phyloP scores from a whole-genome alignment of 306 rosid species.

The Abrus pulchellus region DNA sequence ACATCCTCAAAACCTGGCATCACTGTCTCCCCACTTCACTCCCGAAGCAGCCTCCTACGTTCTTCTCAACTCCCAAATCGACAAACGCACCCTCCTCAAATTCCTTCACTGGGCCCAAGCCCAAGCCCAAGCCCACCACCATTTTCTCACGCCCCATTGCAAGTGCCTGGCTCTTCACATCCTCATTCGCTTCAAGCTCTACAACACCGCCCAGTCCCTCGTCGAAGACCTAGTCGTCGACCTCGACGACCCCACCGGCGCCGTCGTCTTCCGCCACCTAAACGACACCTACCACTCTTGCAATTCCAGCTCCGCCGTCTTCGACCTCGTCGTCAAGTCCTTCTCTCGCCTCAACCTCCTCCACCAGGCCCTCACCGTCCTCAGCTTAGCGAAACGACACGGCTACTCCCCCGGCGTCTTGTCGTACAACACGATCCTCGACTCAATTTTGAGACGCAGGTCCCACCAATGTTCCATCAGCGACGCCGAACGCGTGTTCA shows the following conservation, averaged over 20 bases:
- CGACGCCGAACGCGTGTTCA: conserved; percentile 57
- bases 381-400: conserved; percentile 61
- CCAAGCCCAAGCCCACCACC: not conserved
- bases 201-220: conserved; percentile 74
- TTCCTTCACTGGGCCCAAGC: conserved; percentile 77
- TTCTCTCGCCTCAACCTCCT: conserved; percentile 63
- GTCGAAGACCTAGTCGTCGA: conserved; percentile 69
- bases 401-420: conserved; percentile 76
- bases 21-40: conserved; percentile 68
- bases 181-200: conserved; percentile 84
- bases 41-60: conserved; percentile 76
- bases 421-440: conserved; percentile 75
- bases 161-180: conserved; percentile 87
- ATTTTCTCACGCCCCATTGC: conserved; percentile 68
- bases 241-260: conserved; percentile 52
- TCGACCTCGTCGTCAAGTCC: conserved; percentile 79
- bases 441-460: conserved; percentile 56
- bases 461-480: not conserved
- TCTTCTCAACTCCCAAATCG: conserved; percentile 76
- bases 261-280: conserved; percentile 63
- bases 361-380: conserved; percentile 63
- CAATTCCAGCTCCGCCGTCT: conserved; percentile 75
- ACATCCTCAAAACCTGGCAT: conserved; percentile 67
- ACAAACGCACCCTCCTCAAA: conserved; percentile 57
- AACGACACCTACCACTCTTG: conserved; percentile 61